Evolutionary conservation across 2,329 filamentous ascomycete species (phyloP).

Genomic region (Colletotrichum endophyticum): DNA sequence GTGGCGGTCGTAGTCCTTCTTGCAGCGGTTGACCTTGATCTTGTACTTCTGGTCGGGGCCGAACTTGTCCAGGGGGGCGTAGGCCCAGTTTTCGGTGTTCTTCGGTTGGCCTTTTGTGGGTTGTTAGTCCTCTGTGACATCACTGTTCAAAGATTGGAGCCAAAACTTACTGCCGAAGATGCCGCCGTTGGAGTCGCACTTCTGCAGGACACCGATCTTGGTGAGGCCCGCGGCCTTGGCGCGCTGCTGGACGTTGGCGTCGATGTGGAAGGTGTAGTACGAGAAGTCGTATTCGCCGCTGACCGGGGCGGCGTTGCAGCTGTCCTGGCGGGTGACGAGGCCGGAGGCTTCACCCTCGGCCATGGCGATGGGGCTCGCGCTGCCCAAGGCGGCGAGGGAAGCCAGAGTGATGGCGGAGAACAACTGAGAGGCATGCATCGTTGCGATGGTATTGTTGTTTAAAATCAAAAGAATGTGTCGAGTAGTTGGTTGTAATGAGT

Average conservation of each 20-base stretch:
- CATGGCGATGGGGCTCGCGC: not conserved
- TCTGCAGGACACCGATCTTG: not conserved
- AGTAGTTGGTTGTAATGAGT: not conserved
- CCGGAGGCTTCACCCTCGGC: not conserved
- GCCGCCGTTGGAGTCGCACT: not conserved
- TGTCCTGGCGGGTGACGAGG: not conserved
- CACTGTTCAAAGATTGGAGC: too few relatives aligned
- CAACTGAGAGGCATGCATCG: not conserved
- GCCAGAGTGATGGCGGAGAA: not conserved
- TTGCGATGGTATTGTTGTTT: not conserved
- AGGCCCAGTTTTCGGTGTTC: not conserved
- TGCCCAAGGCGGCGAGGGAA: not conserved
- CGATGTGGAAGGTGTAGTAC: slow-evolving; percentile 1
- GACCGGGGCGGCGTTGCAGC: not conserved
- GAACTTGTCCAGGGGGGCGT: not conserved
- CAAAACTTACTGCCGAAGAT: not conserved
- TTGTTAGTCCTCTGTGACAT: too few relatives aligned
- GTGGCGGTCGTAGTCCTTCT: not conserved
- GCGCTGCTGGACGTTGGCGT: not conserved
- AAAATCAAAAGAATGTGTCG: not conserved
- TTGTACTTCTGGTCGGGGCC: not conserved
- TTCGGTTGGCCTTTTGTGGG: not conserved
- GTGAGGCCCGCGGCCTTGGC: not conserved
- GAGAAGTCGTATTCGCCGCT: not conserved
- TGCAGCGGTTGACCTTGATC: not conserved